A percentile compares a stretch with the other conserved stretches of the same genome.
Evolutionary conservation across 306 rosid species (phyloP).

Genomic region (Ormosia semicastrata): DNA sequence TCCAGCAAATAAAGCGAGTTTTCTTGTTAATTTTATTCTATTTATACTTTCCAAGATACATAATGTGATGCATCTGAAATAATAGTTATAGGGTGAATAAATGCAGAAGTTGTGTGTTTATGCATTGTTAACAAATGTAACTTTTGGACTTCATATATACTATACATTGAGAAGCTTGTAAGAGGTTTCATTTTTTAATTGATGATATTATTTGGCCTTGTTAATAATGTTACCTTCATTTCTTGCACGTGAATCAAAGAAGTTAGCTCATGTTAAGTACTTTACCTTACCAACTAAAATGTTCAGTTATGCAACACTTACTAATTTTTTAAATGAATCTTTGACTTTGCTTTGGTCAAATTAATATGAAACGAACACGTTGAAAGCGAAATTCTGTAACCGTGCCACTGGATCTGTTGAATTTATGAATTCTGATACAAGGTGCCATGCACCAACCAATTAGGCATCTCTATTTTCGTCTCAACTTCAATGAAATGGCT

Average conservation of each 20-base stretch:
- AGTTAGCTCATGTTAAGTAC: neutral
- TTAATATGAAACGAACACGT: too few species aligned
- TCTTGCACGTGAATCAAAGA: neutral
- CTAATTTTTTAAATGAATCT: neutral
- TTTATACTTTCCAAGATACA: neutral
- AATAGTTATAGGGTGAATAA: neutral
- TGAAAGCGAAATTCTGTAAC: too few species aligned
- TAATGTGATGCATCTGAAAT: neutral
- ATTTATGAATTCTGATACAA: too few species aligned
- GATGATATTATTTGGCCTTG: neutral
- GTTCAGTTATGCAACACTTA: neutral
- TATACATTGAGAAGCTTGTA: neutral
- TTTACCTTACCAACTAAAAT: neutral
- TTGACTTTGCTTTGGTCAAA: neutral
- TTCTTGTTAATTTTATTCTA: neutral
- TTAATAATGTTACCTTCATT: neutral
- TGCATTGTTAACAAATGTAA: neutral
- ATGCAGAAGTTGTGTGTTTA: neutral
- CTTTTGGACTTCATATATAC: neutral
- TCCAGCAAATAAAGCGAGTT: neutral
- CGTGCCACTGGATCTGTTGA: too few species aligned
- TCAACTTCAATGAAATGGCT: too few species aligned
- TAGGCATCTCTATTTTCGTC: too few species aligned
- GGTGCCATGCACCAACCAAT: too few species aligned
- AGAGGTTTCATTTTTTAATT: neutral